Conservation (phyloP, 495 filamentous ascomycete genomes). For the Xylaria sp. region DNA sequence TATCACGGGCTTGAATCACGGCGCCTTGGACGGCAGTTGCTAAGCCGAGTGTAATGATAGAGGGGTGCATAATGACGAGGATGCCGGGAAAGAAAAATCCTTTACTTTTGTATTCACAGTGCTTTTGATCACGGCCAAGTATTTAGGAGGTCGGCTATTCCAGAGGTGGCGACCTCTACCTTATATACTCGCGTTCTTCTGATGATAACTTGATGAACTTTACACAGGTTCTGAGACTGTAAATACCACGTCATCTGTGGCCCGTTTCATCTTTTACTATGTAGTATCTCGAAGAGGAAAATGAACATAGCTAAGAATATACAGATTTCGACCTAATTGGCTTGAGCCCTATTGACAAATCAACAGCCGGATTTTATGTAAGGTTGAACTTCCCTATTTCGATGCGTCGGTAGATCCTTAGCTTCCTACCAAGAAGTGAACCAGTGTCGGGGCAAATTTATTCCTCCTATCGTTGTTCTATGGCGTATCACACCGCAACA, state of each 20-base stretch:
- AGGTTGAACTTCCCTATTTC: background rate
- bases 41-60: conserved; percentile 17
- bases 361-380: background rate
- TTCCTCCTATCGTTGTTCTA: background rate
- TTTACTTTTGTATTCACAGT: background rate
- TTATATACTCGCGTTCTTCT: background rate
- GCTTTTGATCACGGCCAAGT: background rate
- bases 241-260: background rate
- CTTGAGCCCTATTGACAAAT: background rate
- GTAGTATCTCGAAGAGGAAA: background rate
- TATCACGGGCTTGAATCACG: conserved; percentile 2
- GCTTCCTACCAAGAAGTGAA: background rate
- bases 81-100: background rate
- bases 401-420: background rate
- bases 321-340: background rate
- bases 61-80: background rate
- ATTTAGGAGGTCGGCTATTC: no score
- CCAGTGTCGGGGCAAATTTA: background rate
- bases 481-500: background rate
- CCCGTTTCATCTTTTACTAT: background rate
- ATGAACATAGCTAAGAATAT: background rate
- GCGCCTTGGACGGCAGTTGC: conserved; percentile 2
- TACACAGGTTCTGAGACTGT: background rate
- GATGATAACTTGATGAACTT: background rate
- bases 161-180: background rate